Conservation (phyloP, 495 filamentous ascomycete species). For the Penicillium macrosclerotiorum region DNA sequence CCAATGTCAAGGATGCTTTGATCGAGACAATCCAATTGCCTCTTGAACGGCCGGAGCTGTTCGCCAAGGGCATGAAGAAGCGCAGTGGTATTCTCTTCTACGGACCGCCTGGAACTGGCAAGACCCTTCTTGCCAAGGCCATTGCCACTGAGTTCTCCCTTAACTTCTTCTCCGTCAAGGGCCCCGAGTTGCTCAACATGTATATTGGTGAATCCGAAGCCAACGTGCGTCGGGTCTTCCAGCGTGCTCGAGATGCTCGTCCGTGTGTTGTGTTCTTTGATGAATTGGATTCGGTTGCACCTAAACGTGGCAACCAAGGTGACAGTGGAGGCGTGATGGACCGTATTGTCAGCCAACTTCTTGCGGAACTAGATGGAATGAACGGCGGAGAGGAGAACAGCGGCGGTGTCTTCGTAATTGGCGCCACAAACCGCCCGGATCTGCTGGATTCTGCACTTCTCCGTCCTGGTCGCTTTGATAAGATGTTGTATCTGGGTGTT, state of each 20-base stretch:
- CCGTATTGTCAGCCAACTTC: constrained; percentile 90
- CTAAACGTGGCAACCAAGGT: constrained; percentile 95
- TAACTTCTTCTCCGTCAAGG: constrained; percentile 99
- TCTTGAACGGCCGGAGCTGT: constrained; percentile 87
- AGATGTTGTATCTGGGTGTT: constrained; percentile 97
- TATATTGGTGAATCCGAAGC: constrained; percentile 99
- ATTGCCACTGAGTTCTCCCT: constrained; percentile 98
- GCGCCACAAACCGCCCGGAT: constrained; percentile 94
- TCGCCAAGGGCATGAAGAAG: constrained; percentile 98
- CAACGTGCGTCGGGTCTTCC: constrained; percentile 94
- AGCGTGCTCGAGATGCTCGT: constrained; percentile 88
- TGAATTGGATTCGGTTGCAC: constrained; percentile 94
- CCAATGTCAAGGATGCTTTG: constrained; percentile 91
- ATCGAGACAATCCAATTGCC: constrained; percentile 96
- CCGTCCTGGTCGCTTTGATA: constrained; percentile 91
- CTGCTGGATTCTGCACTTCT: constrained; percentile 88
- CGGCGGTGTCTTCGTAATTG: constrained; percentile 95
- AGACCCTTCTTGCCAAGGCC: constrained; percentile 94
- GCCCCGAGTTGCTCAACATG: constrained; percentile 97
- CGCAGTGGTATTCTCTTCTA: constrained; percentile 97
- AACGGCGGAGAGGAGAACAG: constrained; percentile 82
- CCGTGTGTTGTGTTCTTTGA: constrained; percentile 99
- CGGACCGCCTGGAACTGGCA: constrained; percentile 93
- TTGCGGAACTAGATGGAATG: constrained; percentile 97
- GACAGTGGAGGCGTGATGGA: constrained; percentile 99